Percentiles rank a stretch among this genome's conserved stretches.
phyloP scores from a whole-genome alignment of 495 filamentous ascomycete genomes.

The Talaromyces liani region DNA sequence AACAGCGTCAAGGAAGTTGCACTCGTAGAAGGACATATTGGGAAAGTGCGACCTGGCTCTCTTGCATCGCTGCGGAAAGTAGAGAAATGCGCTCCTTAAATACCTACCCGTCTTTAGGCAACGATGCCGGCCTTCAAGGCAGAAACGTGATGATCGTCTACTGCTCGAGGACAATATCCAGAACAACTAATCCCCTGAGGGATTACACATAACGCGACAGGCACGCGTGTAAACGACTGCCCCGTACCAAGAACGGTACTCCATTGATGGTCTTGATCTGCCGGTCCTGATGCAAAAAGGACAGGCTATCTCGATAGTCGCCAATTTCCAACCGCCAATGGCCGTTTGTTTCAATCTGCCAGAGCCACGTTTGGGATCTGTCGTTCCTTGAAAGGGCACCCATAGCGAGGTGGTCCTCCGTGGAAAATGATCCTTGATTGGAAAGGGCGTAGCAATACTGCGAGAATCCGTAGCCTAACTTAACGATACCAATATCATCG shows the following conservation, averaged over 20 bases:
- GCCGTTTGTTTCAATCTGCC: constrained; percentile 22
- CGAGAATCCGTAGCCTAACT: constrained; percentile 11
- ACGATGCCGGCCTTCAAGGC: no score
- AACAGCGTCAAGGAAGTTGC: no score
- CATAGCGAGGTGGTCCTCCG: constrained; percentile 15
- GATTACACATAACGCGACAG: constrained; percentile 13
- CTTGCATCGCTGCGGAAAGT: no score
- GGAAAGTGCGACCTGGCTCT: no score
- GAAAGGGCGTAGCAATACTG: constrained; percentile 11
- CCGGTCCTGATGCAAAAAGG: constrained; percentile 16
- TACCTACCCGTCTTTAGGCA: no score
- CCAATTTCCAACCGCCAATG: constrained; percentile 22
- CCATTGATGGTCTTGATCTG: constrained; percentile 15
- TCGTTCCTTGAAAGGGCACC: constrained; percentile 11
- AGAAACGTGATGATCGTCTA: no score
- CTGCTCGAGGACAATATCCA: no score
- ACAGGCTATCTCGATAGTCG: constrained; percentile 17
- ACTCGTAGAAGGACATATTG: no score
- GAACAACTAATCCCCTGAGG: background rate
- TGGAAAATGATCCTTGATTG: constrained; percentile 16
- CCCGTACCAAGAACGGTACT: constrained; percentile 9
- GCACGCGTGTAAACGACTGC: constrained; percentile 12
- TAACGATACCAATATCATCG: constrained; percentile 16
- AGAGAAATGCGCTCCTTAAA: no score
- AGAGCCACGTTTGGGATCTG: constrained; percentile 16